phyloP scores from a whole-genome alignment of 2,329 filamentous ascomycete species.

The Fusarium virguliforme region DNA sequence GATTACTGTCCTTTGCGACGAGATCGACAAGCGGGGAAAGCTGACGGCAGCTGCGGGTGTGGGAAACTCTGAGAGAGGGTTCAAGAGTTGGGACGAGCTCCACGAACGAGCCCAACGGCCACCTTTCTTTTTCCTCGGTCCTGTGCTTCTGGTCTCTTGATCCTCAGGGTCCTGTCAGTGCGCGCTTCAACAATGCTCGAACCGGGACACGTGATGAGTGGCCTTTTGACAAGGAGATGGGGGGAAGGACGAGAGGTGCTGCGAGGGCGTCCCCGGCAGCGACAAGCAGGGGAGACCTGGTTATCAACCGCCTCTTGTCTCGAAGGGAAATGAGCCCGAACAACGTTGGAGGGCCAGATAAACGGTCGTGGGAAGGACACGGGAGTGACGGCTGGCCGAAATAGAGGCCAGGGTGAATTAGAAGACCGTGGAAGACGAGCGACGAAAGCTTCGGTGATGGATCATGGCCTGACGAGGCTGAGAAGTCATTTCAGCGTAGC shows the following conservation, averaged over 20 bases:
- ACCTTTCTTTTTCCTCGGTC: constrained; percentile 22
- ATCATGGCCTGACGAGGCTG: constrained; percentile 4
- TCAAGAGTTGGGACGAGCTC: constrained; percentile 38
- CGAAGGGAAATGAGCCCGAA: constrained; percentile 19
- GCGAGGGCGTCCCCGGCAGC: constrained; percentile 20
- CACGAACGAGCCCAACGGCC: constrained; percentile 25
- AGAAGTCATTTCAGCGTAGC: neutral
- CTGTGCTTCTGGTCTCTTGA: constrained; percentile 17
- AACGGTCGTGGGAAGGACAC: neutral
- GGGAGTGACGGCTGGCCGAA: constrained; percentile 8
- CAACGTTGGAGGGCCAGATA: constrained; percentile 11
- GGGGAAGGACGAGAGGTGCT: constrained; percentile 20
- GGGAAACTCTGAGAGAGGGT: constrained; percentile 16
- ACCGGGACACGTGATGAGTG: constrained; percentile 22
- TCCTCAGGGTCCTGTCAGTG: constrained; percentile 46
- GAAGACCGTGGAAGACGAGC: constrained; percentile 9
- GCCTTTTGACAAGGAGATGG: constrained; percentile 16
- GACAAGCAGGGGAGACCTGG: constrained; percentile 50
- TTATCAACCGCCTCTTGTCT: constrained; percentile 23
- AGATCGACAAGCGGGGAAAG: constrained; percentile 45
- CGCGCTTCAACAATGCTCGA: constrained; percentile 22
- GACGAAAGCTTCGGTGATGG: neutral
- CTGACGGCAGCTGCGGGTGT: constrained; percentile 6
- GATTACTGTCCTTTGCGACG: constrained; percentile 27
- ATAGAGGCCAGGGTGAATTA: neutral